Evolutionary conservation across 1,284 basidiomycete genomes (phyloP).

Genomic region (Moniliophthora roreri): DNA sequence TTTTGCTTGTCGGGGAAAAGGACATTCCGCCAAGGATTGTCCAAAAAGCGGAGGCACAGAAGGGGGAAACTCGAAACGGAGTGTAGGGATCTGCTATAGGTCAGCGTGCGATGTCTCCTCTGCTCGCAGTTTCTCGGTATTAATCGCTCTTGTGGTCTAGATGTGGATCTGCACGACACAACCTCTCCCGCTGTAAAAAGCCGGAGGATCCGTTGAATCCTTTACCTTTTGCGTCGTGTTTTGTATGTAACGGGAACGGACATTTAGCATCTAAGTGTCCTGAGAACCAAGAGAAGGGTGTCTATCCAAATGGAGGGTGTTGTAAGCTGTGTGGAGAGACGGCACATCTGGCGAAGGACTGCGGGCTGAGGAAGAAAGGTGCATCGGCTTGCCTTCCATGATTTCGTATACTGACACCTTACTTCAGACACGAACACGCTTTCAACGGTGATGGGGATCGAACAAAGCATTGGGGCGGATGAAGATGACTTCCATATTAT

Average conservation of each 20-base stretch:
- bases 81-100: slow-evolving; percentile 84
- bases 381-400: slow-evolving; percentile 17
- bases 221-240: slow-evolving; percentile 89
- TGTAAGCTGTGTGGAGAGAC: slow-evolving; percentile 89
- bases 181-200: slow-evolving; percentile 75
- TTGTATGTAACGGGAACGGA: slow-evolving; percentile 81
- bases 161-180: slow-evolving; percentile 83
- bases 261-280: slow-evolving; percentile 85
- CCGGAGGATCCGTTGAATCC: slow-evolving; percentile 64
- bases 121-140: background rate
- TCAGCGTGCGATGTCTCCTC: slow-evolving; percentile 31
- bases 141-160: slow-evolving; percentile 43
- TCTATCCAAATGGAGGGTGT: slow-evolving; percentile 89
- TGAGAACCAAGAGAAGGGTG: slow-evolving; percentile 75
- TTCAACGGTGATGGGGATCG: slow-evolving; percentile 48
- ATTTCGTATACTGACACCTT: slow-evolving; percentile 24
- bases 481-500: slow-evolving; percentile 92
- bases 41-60: slow-evolving; percentile 47
- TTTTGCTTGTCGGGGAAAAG: slow-evolving; percentile 85
- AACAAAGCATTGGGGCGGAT: slow-evolving; percentile 71
- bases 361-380: slow-evolving; percentile 65
- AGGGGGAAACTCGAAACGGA: slow-evolving; percentile 26
- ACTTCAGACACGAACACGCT: slow-evolving; percentile 30
- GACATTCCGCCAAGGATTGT: slow-evolving; percentile 86
- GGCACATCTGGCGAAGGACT: slow-evolving; percentile 86